These are phyloP conservation scores for Monosporascus sp. DNA, from an alignment of 2,329 filamentous ascomycete species.

Conservation along the genomic window DNA sequence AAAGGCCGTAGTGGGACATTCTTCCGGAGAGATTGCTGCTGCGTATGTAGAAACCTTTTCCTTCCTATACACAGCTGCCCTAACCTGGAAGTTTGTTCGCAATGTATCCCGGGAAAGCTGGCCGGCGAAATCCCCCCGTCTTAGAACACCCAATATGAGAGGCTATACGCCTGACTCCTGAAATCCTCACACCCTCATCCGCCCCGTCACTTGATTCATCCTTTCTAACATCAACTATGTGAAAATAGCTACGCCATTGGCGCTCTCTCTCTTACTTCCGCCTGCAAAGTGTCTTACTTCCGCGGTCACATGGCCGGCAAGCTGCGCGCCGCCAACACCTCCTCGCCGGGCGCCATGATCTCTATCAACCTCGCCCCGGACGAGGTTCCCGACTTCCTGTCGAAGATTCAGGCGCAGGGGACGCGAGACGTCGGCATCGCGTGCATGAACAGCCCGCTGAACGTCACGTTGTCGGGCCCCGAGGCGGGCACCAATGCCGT, in stretches of 20 bases:
- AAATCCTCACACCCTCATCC: too few species aligned
- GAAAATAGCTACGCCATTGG: conserved; percentile 8
- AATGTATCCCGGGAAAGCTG: too few species aligned
- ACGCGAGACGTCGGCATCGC: conserved; percentile 8
- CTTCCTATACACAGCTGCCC: too few species aligned
- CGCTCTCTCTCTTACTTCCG: conserved; percentile 12
- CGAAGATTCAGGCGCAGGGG: conserved; percentile 5
- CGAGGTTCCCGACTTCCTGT: conserved; percentile 7
- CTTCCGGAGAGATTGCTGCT: conserved; percentile 33
- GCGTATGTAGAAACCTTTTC: conserved; percentile 19
- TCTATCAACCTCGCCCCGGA: conserved; percentile 10
- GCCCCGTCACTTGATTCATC: too few species aligned
- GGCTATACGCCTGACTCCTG: too few species aligned
- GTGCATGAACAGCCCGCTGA: conserved; percentile 21
- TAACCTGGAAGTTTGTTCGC: too few species aligned
- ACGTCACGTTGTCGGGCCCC: conserved; percentile 15
- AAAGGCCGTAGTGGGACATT: conserved; percentile 28
- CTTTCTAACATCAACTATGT: background rate
- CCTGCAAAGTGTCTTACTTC: conserved; percentile 23
- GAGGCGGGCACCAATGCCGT: conserved; percentile 11
- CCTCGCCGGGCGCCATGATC: conserved; percentile 11
- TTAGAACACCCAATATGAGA: too few species aligned
- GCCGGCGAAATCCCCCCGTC: too few species aligned
- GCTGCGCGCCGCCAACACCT: conserved; percentile 2
- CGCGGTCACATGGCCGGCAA: conserved; percentile 19